Evolutionary conservation across 768 basidiomycete genomes (phyloP).

Genomic region (Candolleomyces eurysporus): DNA sequence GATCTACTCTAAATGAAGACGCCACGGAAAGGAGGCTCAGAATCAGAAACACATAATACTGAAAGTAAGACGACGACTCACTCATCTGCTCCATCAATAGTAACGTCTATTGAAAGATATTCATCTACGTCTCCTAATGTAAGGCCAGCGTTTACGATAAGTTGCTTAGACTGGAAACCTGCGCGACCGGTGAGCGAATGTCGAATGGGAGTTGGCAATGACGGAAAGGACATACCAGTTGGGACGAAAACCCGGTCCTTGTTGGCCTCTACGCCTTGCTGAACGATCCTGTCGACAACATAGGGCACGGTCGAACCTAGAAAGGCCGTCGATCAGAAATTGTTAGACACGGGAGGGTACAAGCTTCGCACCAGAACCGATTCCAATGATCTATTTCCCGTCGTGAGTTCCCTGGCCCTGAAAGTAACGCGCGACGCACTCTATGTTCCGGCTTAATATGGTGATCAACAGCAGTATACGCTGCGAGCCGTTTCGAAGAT

Average conservation of each 20-base stretch:
- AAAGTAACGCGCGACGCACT: slow-evolving; percentile 40
- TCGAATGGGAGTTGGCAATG: neutral
- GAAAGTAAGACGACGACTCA: slow-evolving; percentile 34
- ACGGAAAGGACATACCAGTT: slow-evolving; percentile 53
- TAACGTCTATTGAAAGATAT: slow-evolving; percentile 90
- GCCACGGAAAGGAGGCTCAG: neutral
- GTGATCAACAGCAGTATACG: slow-evolving; percentile 90
- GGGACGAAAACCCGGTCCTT: slow-evolving; percentile 84
- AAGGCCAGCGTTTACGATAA: slow-evolving; percentile 80
- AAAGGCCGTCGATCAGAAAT: neutral
- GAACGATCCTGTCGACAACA: slow-evolving; percentile 90
- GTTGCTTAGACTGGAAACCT: slow-evolving; percentile 95
- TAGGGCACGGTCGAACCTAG: slow-evolving; percentile 92
- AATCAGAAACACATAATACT: neutral
- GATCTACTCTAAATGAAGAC: slow-evolving; percentile 65
- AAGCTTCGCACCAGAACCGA: slow-evolving; percentile 67
- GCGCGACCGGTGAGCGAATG: neutral
- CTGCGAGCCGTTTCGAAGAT: slow-evolving; percentile 84
- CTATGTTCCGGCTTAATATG: slow-evolving; percentile 82
- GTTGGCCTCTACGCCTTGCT: slow-evolving; percentile 78
- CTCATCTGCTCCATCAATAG: slow-evolving; percentile 98
- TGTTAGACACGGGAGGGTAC: neutral
- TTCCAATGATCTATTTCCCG: slow-evolving; percentile 70
- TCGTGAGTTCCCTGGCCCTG: neutral
- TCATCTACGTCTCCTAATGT: slow-evolving; percentile 87